These are phyloP conservation scores for Gardenia jasminoides DNA, from an alignment of 257 asterid genomes.

Conservation along the genomic window DNA sequence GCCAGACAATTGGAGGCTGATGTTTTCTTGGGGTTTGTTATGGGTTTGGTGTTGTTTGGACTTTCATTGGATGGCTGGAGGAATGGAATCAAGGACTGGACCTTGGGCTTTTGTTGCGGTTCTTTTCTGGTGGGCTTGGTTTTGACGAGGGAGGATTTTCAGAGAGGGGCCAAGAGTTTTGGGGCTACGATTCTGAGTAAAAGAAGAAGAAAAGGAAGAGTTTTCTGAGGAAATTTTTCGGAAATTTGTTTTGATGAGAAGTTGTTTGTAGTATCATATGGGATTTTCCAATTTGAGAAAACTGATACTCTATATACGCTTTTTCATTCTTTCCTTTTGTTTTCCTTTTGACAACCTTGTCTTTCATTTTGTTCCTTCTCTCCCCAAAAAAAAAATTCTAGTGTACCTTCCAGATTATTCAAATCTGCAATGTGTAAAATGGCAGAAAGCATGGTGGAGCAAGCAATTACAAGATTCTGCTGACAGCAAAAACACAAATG, in stretches of 20 bases:
- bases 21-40: constrained; percentile 34
- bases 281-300: background rate
- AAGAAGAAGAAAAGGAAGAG: constrained; percentile 5
- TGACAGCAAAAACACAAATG: background rate
- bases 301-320: background rate
- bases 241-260: background rate
- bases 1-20: constrained; percentile 42
- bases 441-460: background rate
- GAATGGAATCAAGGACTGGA: constrained; percentile 58
- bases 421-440: background rate
- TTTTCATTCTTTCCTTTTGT: too few species aligned
- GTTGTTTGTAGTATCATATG: background rate
- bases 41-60: constrained; percentile 56
- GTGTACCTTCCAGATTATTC: background rate
- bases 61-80: constrained; percentile 56
- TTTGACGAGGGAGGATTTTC: constrained; percentile 43
- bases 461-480: background rate
- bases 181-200: background rate
- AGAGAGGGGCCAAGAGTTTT: constrained; percentile 11
- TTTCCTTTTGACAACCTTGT: too few species aligned
- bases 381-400: background rate
- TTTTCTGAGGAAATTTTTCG: background rate
- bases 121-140: constrained; percentile 49
- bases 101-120: constrained; percentile 70
- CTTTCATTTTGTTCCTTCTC: background rate